Base-by-base conservation (phyloP, 352 stramenopile species). In the Phytophthora colocasiae region DNA sequence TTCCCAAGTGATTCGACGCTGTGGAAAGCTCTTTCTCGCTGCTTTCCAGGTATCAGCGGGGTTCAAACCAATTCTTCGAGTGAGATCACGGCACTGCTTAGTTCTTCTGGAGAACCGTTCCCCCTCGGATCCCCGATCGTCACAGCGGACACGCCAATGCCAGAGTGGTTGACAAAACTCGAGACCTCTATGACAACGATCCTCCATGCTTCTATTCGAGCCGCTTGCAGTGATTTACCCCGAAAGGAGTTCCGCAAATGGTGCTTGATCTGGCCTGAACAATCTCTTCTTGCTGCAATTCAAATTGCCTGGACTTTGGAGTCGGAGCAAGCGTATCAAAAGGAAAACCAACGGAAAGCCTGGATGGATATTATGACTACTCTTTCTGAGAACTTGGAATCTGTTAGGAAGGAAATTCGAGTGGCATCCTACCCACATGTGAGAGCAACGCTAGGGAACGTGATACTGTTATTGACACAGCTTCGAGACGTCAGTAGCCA, bases 161-260 rank as follows among this genome's bases (percentile, higher is more conserved):
- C 64, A 0, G 58, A 31, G 6, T 95, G 87, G 82, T 58, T 95
- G 9, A 15, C 32, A 5, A 90, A 90, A 44, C 41, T 95, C n/a
- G 87, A 95, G 39, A 65, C 72, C 0, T 63, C 79, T 0, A 89
- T 92, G 66, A 62, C 63, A 31, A 93, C 83, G 40, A 88, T 91
- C 3, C 38, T 95, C 1, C 85, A 95, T 34, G 87, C 86, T 4
- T 88, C 75, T 6, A 77, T 88, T 5, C 81, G 85, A 3, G 81
- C 82, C 2, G 77, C 87, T 14, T 72, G 85, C 11, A 87, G 69
- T 10, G 87, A 95, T 59, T 63, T 82, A n/a, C 57, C 70, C 17
- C 77, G 83, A 4, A 93, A 95, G 58, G 87, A 92, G 29, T 95
- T 95, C 59, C 83, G 84, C 0, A 95, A 95, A 34, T 95, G 87